Evolutionary conservation across 768 basidiomycete species (phyloP).

Genomic region (Russula ochroleuca): DNA sequence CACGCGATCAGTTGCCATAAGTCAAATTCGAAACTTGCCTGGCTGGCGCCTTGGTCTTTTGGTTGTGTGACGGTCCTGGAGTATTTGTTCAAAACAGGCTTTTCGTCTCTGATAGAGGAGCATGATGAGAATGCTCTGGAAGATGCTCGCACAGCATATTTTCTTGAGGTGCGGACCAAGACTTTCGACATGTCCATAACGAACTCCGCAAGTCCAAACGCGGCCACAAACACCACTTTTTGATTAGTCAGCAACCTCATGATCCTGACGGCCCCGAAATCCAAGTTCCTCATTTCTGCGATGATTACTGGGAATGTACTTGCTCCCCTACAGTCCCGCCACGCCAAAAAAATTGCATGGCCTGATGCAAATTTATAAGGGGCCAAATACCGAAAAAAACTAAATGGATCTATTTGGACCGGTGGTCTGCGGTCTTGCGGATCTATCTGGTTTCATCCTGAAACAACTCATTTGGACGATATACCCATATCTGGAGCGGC

Average conservation of each 20-base stretch:
- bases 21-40: constrained; percentile 43
- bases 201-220: background rate
- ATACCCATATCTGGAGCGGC: background rate
- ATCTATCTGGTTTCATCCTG: background rate
- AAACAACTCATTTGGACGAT: background rate
- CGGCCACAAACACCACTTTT: background rate
- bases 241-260: constrained; percentile 15
- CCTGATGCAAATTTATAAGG: background rate
- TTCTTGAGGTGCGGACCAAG: constrained; percentile 17
- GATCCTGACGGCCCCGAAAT: background rate
- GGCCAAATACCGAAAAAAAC: background rate
- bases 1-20: background rate
- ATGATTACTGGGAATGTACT: background rate
- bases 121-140: constrained; percentile 30
- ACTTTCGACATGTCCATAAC: constrained; percentile 14
- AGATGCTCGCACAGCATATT: constrained; percentile 6
- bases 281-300: background rate
- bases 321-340: background rate
- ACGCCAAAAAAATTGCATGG: background rate
- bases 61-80: constrained; percentile 82
- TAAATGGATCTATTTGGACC: background rate
- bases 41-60: constrained; percentile 93
- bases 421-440: background rate
- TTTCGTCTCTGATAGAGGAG: constrained; percentile 27
- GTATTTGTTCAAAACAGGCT: constrained; percentile 51